These are phyloP conservation scores for Pelargonium nanum DNA, from an alignment of 345 rosid species.

Conservation along the genomic window DNA sequence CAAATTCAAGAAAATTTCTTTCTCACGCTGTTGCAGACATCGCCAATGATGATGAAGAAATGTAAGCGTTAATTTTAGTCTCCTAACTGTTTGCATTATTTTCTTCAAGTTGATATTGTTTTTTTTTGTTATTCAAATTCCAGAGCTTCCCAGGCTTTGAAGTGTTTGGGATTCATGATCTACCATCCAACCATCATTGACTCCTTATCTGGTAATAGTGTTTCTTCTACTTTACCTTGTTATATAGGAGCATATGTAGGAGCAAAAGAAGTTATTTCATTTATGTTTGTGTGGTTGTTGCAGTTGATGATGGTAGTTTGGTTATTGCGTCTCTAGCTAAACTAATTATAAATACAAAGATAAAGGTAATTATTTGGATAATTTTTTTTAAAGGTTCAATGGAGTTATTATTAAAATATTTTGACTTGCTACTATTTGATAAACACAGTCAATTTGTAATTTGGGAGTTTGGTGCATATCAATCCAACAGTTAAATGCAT, in stretches of 20 bases:
- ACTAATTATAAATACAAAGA: constrained; percentile 27
- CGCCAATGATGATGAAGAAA: constrained; percentile 33
- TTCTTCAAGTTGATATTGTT: neutral
- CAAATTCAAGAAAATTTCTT: constrained; percentile 16
- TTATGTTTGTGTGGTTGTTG: constrained; percentile 4
- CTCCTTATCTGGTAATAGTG: constrained; percentile 22
- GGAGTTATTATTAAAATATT: neutral
- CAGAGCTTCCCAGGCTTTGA: constrained; percentile 52
- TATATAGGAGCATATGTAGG: neutral
- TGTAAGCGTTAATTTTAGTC: constrained; percentile 14
- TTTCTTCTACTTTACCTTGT: neutral
- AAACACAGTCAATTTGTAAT: constrained; percentile 37
- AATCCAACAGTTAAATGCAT: constrained; percentile 37
- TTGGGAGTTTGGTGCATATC: constrained; percentile 51
- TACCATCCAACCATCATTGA: constrained; percentile 36
- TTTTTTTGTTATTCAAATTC: neutral
- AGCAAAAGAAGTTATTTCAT: neutral
- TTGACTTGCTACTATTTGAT: constrained; percentile 11
- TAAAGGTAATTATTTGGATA: constrained; percentile 25
- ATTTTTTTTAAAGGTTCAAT: neutral
- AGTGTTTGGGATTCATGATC: constrained; percentile 48
- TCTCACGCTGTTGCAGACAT: constrained; percentile 19
- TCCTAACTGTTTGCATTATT: neutral
- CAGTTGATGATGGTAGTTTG: constrained; percentile 25
- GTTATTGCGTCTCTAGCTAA: constrained; percentile 29